phyloP scores from a whole-genome alignment of 257 asterid genomes.

The Lavandula angustifolia region DNA sequence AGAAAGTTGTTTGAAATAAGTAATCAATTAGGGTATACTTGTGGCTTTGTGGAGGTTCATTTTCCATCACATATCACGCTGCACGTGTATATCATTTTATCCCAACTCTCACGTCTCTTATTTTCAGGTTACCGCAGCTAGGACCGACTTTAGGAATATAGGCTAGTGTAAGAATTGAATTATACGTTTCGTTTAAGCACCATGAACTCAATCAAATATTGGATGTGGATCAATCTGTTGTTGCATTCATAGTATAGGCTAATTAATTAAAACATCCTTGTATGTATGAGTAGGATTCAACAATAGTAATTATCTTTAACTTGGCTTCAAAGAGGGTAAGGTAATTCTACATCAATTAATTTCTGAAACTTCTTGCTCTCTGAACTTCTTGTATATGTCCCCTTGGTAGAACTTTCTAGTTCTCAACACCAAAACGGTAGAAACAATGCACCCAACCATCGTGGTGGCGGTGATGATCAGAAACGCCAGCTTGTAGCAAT shows the following conservation, averaged over 20 bases:
- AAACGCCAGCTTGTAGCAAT: constrained; percentile 52
- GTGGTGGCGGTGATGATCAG: constrained; percentile 52
- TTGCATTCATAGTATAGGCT: too few relatives aligned
- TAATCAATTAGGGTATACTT: not conserved
- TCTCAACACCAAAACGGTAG: constrained; percentile 43
- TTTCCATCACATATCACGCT: not conserved
- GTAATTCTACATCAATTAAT: too few relatives aligned
- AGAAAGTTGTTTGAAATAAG: not conserved
- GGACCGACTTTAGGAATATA: too few relatives aligned
- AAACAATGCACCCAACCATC: constrained; percentile 44
- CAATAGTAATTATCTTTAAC: too few relatives aligned
- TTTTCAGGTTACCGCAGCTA: too few relatives aligned
- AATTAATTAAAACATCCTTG: too few relatives aligned
- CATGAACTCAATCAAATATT: too few relatives aligned
- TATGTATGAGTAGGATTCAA: too few relatives aligned
- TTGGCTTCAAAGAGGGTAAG: not conserved
- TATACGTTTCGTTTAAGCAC: too few relatives aligned
- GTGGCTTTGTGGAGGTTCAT: not conserved
- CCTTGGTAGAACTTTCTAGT: constrained; percentile 56
- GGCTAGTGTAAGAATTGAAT: too few relatives aligned
- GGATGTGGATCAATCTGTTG: too few relatives aligned
- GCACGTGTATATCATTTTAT: not conserved
- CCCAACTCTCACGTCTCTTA: too few relatives aligned
- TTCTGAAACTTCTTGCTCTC: constrained; percentile 29
- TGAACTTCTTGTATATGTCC: constrained; percentile 61